Conservation (phyloP, 73 alveolate genomes). For the Halteria grandinella region DNA sequence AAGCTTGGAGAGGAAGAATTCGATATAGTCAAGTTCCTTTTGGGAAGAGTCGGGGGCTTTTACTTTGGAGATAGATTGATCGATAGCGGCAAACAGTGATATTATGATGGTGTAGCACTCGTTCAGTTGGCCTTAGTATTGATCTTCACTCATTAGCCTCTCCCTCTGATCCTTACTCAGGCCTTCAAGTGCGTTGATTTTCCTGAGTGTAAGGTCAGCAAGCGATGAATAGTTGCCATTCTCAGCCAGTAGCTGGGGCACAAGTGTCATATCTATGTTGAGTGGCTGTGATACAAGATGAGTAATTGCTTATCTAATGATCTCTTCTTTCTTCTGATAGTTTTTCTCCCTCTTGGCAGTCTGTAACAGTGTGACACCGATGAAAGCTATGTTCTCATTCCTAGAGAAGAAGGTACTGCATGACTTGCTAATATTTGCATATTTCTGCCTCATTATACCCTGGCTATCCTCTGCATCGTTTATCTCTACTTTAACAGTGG, state of each 20-base stretch:
- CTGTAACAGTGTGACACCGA: constrained; percentile 7
- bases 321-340: not conserved
- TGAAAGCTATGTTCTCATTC: constrained; percentile 5
- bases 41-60: not conserved
- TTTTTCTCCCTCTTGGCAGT: constrained; percentile 21
- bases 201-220: constrained; percentile 20
- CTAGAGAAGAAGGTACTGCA: constrained; percentile 13
- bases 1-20: not conserved
- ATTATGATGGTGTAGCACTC: constrained; percentile 4
- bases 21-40: not conserved
- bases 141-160: not conserved
- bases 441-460: constrained; percentile 5
- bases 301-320: not conserved
- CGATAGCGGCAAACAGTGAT: constrained; percentile 9
- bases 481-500: not conserved
- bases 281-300: constrained; percentile 2
- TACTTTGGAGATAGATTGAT: not conserved
- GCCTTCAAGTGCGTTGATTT: constrained; percentile 8
- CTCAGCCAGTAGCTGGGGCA: constrained; percentile 25
- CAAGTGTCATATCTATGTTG: not conserved
- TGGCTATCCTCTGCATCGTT: constrained; percentile 24
- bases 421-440: not conserved
- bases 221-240: constrained; percentile 29
- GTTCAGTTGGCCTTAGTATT: not conserved
- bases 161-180: not conserved